Evolutionary conservation across 768 basidiomycete genomes (phyloP).

Genomic region (Lactarius psammicola): DNA sequence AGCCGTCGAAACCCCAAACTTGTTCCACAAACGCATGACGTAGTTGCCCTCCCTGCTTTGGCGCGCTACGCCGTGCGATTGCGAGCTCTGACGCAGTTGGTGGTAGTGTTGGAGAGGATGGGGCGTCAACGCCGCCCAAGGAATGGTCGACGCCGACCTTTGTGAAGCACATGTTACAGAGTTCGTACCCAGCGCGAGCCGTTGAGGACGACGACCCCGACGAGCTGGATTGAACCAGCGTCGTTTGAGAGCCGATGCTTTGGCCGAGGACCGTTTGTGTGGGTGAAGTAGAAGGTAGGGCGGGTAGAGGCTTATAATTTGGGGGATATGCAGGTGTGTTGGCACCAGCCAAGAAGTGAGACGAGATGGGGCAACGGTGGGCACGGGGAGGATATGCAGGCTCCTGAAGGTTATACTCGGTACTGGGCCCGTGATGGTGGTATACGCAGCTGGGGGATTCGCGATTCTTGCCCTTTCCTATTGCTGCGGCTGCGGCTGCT

Average conservation of each 20-base stretch:
- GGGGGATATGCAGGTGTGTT: conserved; percentile 12
- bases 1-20: conserved; percentile 77
- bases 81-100: conserved; percentile 43
- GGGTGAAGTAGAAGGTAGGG: conserved; percentile 36
- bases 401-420: conserved; percentile 8
- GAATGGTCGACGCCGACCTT: conserved; percentile 76
- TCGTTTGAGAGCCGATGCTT: conserved; percentile 23
- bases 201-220: conserved; percentile 23
- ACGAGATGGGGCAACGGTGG: conserved; percentile 12
- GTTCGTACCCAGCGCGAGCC: conserved; percentile 63
- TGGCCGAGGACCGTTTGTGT: conserved; percentile 11
- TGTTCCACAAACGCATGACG: conserved; percentile 87
- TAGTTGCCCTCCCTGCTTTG: conserved; percentile 68
- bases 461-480: conserved; percentile 51
- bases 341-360: conserved; percentile 3
- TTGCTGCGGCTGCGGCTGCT: conserved; percentile 33
- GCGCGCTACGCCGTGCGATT: conserved; percentile 62
- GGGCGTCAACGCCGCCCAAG: conserved; percentile 40
- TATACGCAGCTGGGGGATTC: conserved; percentile 23
- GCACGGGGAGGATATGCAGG: conserved; percentile 13
- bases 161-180: conserved; percentile 80
- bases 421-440: conserved; percentile 15
- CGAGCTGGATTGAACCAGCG: conserved; percentile 26
- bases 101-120: conserved; percentile 42
- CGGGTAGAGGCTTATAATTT: conserved; percentile 47